phyloP scores from a whole-genome alignment of 768 basidiomycete species.

The Amyloporia xantha region DNA sequence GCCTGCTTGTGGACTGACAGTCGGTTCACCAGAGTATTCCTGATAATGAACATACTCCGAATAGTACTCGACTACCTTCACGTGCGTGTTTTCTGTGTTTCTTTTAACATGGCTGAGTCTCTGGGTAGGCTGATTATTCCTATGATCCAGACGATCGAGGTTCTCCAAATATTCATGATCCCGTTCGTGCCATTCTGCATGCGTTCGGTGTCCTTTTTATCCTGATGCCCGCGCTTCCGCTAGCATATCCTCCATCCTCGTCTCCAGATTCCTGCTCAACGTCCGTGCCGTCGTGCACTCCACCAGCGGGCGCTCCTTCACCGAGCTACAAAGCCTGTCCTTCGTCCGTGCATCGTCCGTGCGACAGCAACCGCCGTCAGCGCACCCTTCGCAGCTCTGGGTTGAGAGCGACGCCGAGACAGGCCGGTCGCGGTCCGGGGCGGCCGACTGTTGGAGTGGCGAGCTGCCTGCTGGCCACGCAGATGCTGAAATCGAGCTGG shows the following conservation, averaged over 20 bases:
- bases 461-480: no score
- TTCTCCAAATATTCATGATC: neutral
- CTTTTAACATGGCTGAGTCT: no score
- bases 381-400: no score
- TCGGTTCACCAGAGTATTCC: neutral
- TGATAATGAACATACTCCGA: neutral
- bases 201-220: neutral
- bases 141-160: neutral
- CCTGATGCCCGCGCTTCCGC: neutral
- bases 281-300: constrained; percentile 1
- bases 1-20: no score
- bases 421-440: no score
- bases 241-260: neutral
- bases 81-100: no score
- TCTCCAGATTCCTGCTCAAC: neutral
- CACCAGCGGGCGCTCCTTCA: neutral
- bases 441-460: no score
- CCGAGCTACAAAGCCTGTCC: neutral
- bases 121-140: neutral
- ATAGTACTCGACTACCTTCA: neutral
- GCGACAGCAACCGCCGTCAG: neutral
- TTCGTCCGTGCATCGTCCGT: neutral
- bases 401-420: no score
- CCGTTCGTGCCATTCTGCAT: neutral
- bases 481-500: no score